These are phyloP conservation scores for Cymbopogon citratus DNA, from an alignment of 176 grass and related monocot genomes.

Conservation along the genomic window DNA sequence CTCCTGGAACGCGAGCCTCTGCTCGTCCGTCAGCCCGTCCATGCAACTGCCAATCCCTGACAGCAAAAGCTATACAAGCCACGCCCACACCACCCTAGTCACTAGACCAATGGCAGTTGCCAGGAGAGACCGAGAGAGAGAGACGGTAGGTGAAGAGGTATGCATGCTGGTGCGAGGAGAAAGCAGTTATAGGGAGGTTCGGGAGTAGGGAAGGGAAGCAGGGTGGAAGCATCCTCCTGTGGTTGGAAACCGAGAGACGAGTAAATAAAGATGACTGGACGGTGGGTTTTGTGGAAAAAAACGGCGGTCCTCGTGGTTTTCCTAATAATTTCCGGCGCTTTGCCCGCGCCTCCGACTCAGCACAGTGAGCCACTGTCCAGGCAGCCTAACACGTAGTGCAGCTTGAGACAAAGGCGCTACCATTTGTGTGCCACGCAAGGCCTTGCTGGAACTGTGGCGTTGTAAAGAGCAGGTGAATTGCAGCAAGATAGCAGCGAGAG, in stretches of 20 bases:
- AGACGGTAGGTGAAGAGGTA: background rate
- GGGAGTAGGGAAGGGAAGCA: conserved; percentile 4
- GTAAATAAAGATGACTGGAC: conserved; percentile 28
- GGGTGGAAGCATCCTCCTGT: conserved; percentile 38
- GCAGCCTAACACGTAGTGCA: background rate
- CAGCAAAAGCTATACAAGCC: background rate
- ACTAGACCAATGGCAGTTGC: background rate
- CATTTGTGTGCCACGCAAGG: conserved; percentile 15
- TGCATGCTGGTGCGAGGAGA: background rate
- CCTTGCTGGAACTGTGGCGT: background rate
- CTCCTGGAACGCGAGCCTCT: conserved; percentile 58
- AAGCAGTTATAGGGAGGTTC: background rate
- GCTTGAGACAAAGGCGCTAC: background rate
- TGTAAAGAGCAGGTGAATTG: conserved; percentile 16
- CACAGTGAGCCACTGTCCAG: background rate
- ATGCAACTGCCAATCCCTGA: conserved; percentile 10
- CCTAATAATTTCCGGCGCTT: conserved; percentile 41
- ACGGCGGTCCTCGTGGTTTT: conserved; percentile 15
- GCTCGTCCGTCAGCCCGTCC: conserved; percentile 56
- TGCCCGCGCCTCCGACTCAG: background rate
- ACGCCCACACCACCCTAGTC: background rate
- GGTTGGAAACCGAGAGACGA: background rate
- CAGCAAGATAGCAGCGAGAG: background rate
- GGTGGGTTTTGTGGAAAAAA: conserved; percentile 30
- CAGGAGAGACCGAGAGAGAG: background rate